Conservation (phyloP, 2,329 filamentous ascomycete genomes). For the Exophiala bonariae region DNA sequence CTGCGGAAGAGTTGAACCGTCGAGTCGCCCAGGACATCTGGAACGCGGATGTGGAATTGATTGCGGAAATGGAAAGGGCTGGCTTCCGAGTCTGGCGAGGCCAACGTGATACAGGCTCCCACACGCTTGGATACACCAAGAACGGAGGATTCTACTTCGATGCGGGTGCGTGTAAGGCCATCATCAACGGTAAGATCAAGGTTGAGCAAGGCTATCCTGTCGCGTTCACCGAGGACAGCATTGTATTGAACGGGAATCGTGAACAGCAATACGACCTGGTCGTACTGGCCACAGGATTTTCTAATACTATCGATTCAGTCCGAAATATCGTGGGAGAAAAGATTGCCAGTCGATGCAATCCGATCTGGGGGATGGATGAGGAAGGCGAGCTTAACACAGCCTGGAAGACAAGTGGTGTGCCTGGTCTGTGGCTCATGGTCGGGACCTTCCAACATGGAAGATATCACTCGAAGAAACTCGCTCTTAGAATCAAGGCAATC, state of each 20-base stretch:
- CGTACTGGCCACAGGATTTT: constrained; percentile 32
- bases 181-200: constrained; percentile 58
- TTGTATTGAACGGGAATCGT: constrained; percentile 33
- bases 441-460: no score
- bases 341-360: constrained; percentile 26
- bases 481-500: no score
- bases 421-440: no score
- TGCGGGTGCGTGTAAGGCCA: constrained; percentile 51
- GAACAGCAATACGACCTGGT: constrained; percentile 36
- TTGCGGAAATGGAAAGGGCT: constrained; percentile 6
- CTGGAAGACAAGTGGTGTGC: no score
- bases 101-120: constrained; percentile 35
- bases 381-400: no score
- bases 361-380: constrained; percentile 34
- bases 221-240: constrained; percentile 33
- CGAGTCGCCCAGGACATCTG: constrained; percentile 7
- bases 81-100: constrained; percentile 30
- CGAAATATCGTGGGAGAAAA: constrained; percentile 29
- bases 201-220: constrained; percentile 26
- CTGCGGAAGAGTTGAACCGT: constrained; percentile 7
- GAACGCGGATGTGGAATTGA: constrained; percentile 11
- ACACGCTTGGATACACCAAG: constrained; percentile 24
- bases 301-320: constrained; percentile 30
- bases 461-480: no score
- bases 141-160: constrained; percentile 43